Evolutionary conservation across 2,329 filamentous ascomycete species (phyloP).

Genomic region (Ophiostoma tasmaniense): DNA sequence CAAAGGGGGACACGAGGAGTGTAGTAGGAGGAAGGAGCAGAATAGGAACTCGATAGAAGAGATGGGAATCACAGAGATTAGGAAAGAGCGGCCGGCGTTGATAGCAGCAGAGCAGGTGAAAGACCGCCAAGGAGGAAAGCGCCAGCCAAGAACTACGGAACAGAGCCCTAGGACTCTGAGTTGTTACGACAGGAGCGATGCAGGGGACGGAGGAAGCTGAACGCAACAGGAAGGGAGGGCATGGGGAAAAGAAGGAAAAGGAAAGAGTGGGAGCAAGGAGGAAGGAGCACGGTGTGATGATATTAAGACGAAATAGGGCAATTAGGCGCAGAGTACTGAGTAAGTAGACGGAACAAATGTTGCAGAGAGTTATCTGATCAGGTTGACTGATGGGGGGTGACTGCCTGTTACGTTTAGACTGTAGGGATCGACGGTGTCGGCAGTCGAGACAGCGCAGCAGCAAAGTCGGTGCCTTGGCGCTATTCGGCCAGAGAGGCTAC

Average conservation of each 20-base stretch:
- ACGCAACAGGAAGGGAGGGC: background rate
- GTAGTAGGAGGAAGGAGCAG: background rate
- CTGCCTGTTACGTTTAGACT: background rate
- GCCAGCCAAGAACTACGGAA: background rate
- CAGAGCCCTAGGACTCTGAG: background rate
- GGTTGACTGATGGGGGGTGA: background rate
- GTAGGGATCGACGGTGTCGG: background rate
- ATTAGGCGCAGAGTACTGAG: too few species aligned
- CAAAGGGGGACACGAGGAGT: background rate
- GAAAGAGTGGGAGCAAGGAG: background rate
- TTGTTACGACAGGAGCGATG: background rate
- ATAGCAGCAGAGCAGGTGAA: background rate
- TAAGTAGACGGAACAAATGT: too few species aligned
- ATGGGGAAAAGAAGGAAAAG: background rate
- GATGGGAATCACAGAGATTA: too few species aligned
- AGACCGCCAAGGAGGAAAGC: background rate
- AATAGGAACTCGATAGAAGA: background rate
- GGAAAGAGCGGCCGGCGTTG: background rate
- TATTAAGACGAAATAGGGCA: too few species aligned
- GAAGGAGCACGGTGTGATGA: background rate
- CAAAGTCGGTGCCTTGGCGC: conserved; percentile 9
- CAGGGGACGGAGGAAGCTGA: background rate
- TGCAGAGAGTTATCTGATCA: conserved; percentile 1
- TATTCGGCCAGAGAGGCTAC: too few species aligned
- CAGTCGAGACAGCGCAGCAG: background rate